A percentile compares a stretch with the other conserved stretches of the same genome.
phyloP scores from a whole-genome alignment of 2,329 filamentous ascomycete species.

The Claviceps sp. region DNA sequence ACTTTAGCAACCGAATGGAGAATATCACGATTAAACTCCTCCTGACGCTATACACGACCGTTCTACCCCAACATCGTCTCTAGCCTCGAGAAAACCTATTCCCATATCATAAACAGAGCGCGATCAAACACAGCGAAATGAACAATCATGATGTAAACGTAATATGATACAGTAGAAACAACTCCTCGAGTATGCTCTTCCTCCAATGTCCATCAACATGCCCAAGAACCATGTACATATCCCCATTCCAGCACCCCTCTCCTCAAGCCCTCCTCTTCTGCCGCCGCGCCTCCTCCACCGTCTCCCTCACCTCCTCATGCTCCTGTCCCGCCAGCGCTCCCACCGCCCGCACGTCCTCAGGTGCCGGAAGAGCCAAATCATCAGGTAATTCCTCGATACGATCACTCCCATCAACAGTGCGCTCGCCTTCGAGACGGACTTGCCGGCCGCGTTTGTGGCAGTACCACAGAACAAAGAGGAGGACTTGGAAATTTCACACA shows the following conservation, averaged over 20 bases:
- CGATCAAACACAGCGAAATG: too few relatives aligned
- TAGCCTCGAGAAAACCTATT: too few relatives aligned
- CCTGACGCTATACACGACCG: too few relatives aligned
- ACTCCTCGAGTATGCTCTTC: too few relatives aligned
- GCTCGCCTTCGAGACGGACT: slow-evolving; percentile 56
- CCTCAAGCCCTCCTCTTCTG: background rate
- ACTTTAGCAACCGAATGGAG: too few relatives aligned
- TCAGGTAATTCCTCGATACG: slow-evolving; percentile 38
- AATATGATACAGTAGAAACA: too few relatives aligned
- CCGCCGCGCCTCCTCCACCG: background rate
- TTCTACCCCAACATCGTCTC: too few relatives aligned
- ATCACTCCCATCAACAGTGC: slow-evolving; percentile 23
- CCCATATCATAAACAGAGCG: too few relatives aligned
- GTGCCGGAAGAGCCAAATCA: slow-evolving; percentile 28
- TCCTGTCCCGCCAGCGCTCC: background rate
- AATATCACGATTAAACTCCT: too few relatives aligned
- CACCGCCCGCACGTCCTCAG: background rate
- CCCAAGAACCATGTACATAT: background rate
- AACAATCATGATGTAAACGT: too few relatives aligned
- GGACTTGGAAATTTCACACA: slow-evolving; percentile 36
- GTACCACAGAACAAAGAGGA: slow-evolving; percentile 94
- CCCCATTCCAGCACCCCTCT: background rate
- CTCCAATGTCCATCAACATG: background rate
- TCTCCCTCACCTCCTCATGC: background rate
- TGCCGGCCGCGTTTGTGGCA: slow-evolving; percentile 92